These are phyloP conservation scores for Senecio squalidus DNA, from an alignment of 140 eudicot genomes.

Conservation along the genomic window DNA sequence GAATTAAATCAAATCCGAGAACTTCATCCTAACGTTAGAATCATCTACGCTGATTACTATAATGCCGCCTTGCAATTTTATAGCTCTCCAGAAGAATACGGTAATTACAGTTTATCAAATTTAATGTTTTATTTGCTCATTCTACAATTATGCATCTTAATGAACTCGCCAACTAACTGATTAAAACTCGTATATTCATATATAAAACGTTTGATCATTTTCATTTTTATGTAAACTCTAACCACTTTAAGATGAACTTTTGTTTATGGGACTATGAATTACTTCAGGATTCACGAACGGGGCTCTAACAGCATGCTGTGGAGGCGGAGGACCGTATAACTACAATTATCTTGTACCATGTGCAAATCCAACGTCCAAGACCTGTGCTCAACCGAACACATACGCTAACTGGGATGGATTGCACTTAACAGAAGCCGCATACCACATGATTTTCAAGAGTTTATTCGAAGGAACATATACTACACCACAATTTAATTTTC, in stretches of 20 bases:
- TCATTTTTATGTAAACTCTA: neutral
- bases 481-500: conserved; percentile 24
- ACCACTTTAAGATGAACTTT: neutral
- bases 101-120: neutral
- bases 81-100: neutral
- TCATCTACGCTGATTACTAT: neutral
- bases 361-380: neutral
- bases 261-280: neutral
- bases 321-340: conserved; percentile 78
- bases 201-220: neutral
- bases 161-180: too few species aligned
- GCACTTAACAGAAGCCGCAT: conserved; percentile 64
- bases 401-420: conserved; percentile 75
- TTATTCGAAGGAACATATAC: conserved; percentile 51
- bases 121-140: neutral
- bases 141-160: too few species aligned
- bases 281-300: conserved; percentile 46
- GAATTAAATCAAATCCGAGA: neutral
- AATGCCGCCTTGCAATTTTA: neutral
- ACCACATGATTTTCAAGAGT: conserved; percentile 40
- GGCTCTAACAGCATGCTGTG: conserved; percentile 57
- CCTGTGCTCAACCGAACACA: conserved; percentile 42
- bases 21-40: neutral
- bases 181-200: too few species aligned
- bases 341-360: conserved; percentile 42